phyloP scores from a whole-genome alignment of 345 rosid genomes.

The Balakata baccata region DNA sequence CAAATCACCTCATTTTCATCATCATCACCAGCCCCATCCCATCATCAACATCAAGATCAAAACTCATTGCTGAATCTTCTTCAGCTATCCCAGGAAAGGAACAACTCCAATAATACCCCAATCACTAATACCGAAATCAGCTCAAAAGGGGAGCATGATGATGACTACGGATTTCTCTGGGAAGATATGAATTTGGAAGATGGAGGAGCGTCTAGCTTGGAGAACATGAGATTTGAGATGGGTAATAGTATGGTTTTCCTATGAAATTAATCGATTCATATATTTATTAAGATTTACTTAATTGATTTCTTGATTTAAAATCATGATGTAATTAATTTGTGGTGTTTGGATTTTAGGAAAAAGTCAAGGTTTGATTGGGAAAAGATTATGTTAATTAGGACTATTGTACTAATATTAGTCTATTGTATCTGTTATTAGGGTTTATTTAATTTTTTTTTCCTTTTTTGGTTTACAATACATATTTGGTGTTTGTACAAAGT shows the following conservation, averaged over 20 bases:
- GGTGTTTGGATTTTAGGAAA: conserved; percentile 17
- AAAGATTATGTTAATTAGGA: neutral
- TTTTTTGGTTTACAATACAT: neutral
- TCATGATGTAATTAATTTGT: neutral
- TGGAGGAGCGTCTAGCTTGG: conserved; percentile 41
- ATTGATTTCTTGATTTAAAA: conserved; percentile 15
- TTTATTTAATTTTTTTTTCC: neutral
- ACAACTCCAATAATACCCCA: conserved; percentile 5
- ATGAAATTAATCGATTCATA: conserved; percentile 11
- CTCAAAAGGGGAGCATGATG: conserved; percentile 30
- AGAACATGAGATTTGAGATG: conserved; percentile 39
- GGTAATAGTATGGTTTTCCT: conserved; percentile 40
- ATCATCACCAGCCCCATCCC: conserved; percentile 20
- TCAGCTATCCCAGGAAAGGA: conserved; percentile 34
- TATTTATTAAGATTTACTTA: neutral
- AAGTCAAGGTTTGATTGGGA: conserved; percentile 2
- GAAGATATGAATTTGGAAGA: conserved; percentile 41
- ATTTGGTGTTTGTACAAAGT: conserved; percentile 10
- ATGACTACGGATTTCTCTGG: conserved; percentile 52
- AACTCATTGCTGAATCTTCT: conserved; percentile 40
- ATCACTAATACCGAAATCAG: conserved; percentile 13
- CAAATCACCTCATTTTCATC: conserved; percentile 15
- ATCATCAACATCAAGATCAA: conserved; percentile 18
- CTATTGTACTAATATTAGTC: conserved; percentile 6
- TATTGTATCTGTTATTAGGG: neutral